These are phyloP conservation scores for Colletotrichum simmondsii DNA, from an alignment of 2,329 filamentous ascomycete species.

Conservation along the genomic window DNA sequence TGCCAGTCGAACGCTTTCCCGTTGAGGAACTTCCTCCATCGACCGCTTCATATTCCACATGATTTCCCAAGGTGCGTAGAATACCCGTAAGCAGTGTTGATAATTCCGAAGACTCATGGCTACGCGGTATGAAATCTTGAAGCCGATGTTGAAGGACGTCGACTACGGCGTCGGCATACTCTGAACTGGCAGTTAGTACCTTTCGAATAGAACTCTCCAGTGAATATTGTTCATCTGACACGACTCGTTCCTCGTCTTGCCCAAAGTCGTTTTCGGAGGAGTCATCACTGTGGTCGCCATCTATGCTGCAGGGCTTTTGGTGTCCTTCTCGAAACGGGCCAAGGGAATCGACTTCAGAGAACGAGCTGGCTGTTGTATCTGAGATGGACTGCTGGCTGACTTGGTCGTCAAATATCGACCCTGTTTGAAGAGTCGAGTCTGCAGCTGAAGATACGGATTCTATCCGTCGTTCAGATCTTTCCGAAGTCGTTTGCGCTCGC, in stretches of 20 bases:
- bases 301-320: too few species aligned
- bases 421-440: too few species aligned
- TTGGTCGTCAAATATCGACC: too few species aligned
- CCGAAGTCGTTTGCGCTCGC: too few species aligned
- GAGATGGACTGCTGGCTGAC: too few species aligned
- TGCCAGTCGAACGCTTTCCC: not conserved
- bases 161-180: not conserved
- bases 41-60: not conserved
- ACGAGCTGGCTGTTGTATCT: too few species aligned
- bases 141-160: not conserved
- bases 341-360: too few species aligned
- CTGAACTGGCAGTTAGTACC: not conserved
- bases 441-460: too few species aligned
- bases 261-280: not conserved
- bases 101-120: not conserved
- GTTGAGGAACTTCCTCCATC: not conserved
- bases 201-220: not conserved
- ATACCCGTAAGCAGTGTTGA: not conserved
- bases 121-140: not conserved
- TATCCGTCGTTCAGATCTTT: too few species aligned
- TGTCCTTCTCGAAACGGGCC: too few species aligned
- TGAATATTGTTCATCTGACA: not conserved
- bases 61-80: not conserved
- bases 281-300: not conserved
- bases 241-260: not conserved